phyloP scores from a whole-genome alignment of 148 eudicot genomes.

The Camellia sinensis region DNA sequence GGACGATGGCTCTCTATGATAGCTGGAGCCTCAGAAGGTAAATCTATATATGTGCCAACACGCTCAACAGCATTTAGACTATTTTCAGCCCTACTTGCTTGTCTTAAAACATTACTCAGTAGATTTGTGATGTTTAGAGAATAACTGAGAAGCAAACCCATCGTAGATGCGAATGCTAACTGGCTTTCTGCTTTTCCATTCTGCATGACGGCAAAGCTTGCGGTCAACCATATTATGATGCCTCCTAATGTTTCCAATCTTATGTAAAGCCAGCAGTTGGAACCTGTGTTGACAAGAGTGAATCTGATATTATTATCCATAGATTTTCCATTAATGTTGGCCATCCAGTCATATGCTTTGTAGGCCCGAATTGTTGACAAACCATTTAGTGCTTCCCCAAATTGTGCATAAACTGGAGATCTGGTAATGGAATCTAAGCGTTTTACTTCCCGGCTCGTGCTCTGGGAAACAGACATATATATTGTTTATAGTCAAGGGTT shows the following conservation, averaged over 20 bases:
- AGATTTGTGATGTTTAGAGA: slow-evolving; percentile 55
- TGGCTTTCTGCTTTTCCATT: slow-evolving; percentile 38
- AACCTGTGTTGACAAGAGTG: slow-evolving; percentile 44
- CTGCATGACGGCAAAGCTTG: slow-evolving; percentile 64
- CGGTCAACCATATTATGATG: slow-evolving; percentile 60
- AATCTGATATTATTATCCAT: slow-evolving; percentile 61
- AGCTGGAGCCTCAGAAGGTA: slow-evolving; percentile 58
- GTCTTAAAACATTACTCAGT: slow-evolving; percentile 49
- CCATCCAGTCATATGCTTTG: slow-evolving; percentile 57
- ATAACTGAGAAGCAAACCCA: slow-evolving; percentile 66
- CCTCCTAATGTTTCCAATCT: slow-evolving; percentile 59
- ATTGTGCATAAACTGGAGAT: slow-evolving; percentile 65
- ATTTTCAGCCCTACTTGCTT: slow-evolving; percentile 65
- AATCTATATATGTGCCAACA: slow-evolving; percentile 54
- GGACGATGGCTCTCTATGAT: slow-evolving; percentile 41
- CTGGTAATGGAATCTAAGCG: slow-evolving; percentile 59
- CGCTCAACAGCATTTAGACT: slow-evolving; percentile 64
- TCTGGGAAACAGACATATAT: slow-evolving; percentile 29
- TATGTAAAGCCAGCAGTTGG: slow-evolving; percentile 60
- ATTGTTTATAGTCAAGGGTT: neutral
- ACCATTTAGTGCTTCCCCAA: slow-evolving; percentile 61
- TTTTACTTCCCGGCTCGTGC: slow-evolving; percentile 57
- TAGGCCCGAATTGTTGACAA: slow-evolving; percentile 59
- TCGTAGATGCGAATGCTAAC: slow-evolving; percentile 53
- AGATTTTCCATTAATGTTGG: slow-evolving; percentile 43